These are phyloP conservation scores for Cryptococcus sp. DNA, from an alignment of 1,284 basidiomycete species.

Conservation along the genomic window DNA sequence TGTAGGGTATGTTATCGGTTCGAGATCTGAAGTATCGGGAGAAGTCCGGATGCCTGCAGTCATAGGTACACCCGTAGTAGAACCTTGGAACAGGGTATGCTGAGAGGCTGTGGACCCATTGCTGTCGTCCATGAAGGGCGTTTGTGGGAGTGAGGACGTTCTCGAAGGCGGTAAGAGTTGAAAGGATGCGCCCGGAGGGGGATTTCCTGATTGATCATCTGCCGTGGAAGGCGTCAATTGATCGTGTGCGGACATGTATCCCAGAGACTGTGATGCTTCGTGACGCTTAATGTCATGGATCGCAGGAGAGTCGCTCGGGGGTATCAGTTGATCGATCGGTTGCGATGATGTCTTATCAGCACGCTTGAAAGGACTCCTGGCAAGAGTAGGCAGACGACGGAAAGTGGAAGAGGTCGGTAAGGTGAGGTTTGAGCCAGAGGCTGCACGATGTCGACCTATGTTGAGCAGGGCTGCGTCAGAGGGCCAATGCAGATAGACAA, in stretches of 20 bases:
- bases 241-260: slow-evolving; percentile 10
- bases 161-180: slow-evolving; percentile 18
- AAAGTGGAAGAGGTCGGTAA: slow-evolving; percentile 37
- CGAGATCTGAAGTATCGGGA: slow-evolving; percentile 21
- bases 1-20: slow-evolving; percentile 33
- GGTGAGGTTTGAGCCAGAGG: slow-evolving; percentile 10
- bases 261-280: slow-evolving; percentile 18
- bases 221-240: slow-evolving; percentile 7
- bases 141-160: slow-evolving; percentile 16
- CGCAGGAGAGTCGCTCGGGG: not conserved
- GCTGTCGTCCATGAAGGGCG: slow-evolving; percentile 3
- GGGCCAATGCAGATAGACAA: not conserved
- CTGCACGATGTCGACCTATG: slow-evolving; percentile 14
- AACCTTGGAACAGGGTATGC: no score
- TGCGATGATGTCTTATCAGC: slow-evolving; percentile 29
- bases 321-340: slow-evolving; percentile 5
- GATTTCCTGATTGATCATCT: not conserved
- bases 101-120: no score
- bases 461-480: not conserved
- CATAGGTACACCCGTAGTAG: no score
- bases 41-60: not conserved
- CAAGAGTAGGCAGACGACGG: slow-evolving; percentile 34
- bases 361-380: slow-evolving; percentile 36
- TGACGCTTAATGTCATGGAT: slow-evolving; percentile 8
- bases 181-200: not conserved